Percentiles rank a stretch among this genome's conserved stretches.
Conservation (phyloP, 208 protist species). For the Leptomonas pyrrhocoris region DNA sequence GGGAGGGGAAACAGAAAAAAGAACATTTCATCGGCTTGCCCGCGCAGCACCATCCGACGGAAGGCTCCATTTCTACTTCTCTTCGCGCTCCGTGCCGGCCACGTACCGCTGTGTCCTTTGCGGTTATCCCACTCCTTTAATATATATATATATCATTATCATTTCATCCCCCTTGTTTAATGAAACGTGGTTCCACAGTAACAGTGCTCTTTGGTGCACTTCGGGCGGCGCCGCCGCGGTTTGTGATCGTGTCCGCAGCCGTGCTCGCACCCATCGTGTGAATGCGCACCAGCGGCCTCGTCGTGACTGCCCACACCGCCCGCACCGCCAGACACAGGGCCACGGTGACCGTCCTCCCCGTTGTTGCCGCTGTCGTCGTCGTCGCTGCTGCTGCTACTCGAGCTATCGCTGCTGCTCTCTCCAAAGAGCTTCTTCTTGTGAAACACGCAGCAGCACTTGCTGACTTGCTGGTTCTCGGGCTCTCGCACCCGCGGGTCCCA, state of each 20-base stretch:
- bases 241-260: conserved; percentile 11
- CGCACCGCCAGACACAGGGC: neutral
- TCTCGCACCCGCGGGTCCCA: conserved; percentile 64
- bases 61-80: too few species aligned
- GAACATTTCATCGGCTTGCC: too few species aligned
- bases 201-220: conserved; percentile 73
- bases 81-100: too few species aligned
- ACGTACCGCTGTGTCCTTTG: too few species aligned
- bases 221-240: conserved; percentile 23
- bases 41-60: too few species aligned
- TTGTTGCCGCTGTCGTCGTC: conserved; percentile 13
- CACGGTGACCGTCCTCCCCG: neutral
- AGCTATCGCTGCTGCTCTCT: conserved; percentile 77
- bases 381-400: conserved; percentile 35
- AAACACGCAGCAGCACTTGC: conserved; percentile 89
- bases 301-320: neutral
- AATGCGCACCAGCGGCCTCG: neutral
- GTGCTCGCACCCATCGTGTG: conserved; percentile 14
- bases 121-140: too few species aligned
- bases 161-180: conserved; percentile 9
- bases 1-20: neutral
- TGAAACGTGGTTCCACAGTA: conserved; percentile 80
- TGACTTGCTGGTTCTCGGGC: conserved; percentile 69
- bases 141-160: too few species aligned
- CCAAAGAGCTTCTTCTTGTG: conserved; percentile 91